These are phyloP conservation scores for Eimeria zaria DNA, from an alignment of 169 alveolate genomes.

Conservation along the genomic window DNA sequence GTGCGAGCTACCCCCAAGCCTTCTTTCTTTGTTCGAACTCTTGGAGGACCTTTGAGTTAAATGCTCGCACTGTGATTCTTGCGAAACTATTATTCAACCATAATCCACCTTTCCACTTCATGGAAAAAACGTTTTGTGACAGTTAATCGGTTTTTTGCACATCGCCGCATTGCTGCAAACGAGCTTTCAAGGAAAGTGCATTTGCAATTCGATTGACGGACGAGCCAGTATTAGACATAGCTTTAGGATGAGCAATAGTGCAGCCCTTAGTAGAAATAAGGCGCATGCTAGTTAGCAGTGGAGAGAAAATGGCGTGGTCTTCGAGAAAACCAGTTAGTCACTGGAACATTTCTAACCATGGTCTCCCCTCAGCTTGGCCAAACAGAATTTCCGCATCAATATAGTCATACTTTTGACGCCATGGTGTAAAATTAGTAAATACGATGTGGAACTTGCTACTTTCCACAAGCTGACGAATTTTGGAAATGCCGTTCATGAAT, in stretches of 20 bases:
- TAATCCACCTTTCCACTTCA: neutral
- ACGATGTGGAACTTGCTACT: neutral
- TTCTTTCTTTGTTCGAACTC: conserved; percentile 70
- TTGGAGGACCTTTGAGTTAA: conserved; percentile 71
- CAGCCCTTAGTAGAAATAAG: neutral
- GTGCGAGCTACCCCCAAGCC: conserved; percentile 82
- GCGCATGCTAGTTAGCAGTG: neutral
- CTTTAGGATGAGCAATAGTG: neutral
- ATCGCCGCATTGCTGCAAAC: neutral
- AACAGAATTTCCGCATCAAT: conserved; percentile 13
- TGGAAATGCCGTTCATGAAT: neutral
- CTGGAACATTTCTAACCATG: conserved; percentile 7
- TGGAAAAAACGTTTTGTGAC: conserved; percentile 28
- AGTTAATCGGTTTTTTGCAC: conserved; percentile 16
- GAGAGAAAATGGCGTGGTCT: neutral
- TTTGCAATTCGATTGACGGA: neutral
- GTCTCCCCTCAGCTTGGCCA: conserved; percentile 54
- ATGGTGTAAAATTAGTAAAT: neutral
- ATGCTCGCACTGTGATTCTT: neutral
- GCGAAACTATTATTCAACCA: neutral
- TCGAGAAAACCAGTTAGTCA: neutral
- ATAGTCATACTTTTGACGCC: neutral
- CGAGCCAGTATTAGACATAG: neutral
- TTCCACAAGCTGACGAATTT: neutral
- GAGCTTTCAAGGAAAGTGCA: neutral